Evolutionary conservation across 1,284 basidiomycete genomes (phyloP), one percentile per base, ranked within the genome.

Genomic region (Wallemia hederae): DNA sequence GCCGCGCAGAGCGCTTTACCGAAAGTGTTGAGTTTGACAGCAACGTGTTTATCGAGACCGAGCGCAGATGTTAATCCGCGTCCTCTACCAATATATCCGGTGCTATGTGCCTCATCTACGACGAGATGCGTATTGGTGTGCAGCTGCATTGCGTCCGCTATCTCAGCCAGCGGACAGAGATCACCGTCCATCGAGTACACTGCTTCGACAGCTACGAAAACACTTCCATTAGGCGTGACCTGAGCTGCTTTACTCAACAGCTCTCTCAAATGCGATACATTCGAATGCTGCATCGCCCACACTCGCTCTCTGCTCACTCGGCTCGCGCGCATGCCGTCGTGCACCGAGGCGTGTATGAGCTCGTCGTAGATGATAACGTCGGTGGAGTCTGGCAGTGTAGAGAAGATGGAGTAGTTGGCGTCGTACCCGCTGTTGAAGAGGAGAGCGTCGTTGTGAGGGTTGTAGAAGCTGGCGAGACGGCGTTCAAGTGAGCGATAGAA

Each of bases 151-250:
- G 75, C 66, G 17, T 76, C 74, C 17, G 80, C 75, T 61, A 94
- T 80, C 31, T 78, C 75, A 3, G 64, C 63, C 17, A 96, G 73
- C 0, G 88, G 87, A 1, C 85, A 78, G 62, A 91, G 76, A 58
- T 89, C 91, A 19, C 91, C 91, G 66, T 96, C 91, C 91, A 96
- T 97, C 63, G 83, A 87, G 68, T 97, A 96, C 61, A 96, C 71
- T 55, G 80, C 81, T 73, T 96, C 91, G 19, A 94, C 79, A 0
- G 85, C 81, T n/a, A 96, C 63, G 73, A 72, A 70, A 70, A 72
- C 69, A 77, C 56, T 58, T 7, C 5, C 56, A 5, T 24, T n/a
- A 27, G 17, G 62, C n/a, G 29, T 59, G 24, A 34, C 27, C 22
- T 29, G 25, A 15, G 65, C 29, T 22, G n/a, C 5, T 1, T 56